phyloP scores from a whole-genome alignment of 2,329 filamentous ascomycete genomes.

The Sarocladium brachiariae region DNA sequence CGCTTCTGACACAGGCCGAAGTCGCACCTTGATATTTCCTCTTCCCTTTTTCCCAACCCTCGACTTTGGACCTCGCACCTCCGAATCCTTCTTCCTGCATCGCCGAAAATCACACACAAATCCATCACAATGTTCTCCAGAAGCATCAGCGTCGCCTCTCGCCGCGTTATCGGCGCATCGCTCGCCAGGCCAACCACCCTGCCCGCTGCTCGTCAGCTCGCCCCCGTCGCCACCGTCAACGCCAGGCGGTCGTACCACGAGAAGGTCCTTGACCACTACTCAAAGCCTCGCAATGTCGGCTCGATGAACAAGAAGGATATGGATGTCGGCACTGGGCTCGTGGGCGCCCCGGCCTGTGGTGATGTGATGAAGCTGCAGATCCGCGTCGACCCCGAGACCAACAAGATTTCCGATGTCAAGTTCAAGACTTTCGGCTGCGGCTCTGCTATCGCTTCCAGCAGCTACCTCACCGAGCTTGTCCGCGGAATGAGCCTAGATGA shows the following conservation, averaged over 20 bases:
- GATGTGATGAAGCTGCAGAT: slow-evolving; percentile 82
- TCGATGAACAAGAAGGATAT: slow-evolving; percentile 64
- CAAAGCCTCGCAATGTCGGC: slow-evolving; percentile 47
- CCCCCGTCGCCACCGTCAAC: slow-evolving; percentile 17
- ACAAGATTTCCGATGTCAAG: slow-evolving; percentile 89
- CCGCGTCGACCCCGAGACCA: slow-evolving; percentile 78
- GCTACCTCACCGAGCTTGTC: slow-evolving; percentile 90
- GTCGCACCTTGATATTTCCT: slow-evolving; percentile 6
- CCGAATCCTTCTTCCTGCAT: not conserved
- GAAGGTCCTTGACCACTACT: slow-evolving; percentile 46
- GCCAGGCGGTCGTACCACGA: slow-evolving; percentile 40
- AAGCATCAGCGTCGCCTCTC: slow-evolving; percentile 28
- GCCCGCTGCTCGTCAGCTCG: slow-evolving; percentile 27
- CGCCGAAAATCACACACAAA: not conserved
- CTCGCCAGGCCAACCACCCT: slow-evolving; percentile 25
- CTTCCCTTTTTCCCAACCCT: not conserved
- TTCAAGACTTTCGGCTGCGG: slow-evolving; percentile 98
- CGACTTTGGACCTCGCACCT: not conserved
- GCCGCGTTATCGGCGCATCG: slow-evolving; percentile 21
- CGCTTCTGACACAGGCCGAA: slow-evolving; percentile 5
- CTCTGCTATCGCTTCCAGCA: slow-evolving; percentile 87
- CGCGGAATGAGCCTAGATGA: slow-evolving; percentile 93
- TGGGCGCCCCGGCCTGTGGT: slow-evolving; percentile 81
- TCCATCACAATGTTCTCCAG: slow-evolving; percentile 30
- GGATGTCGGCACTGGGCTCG: slow-evolving; percentile 85